Evolutionary conservation across 2,329 filamentous ascomycete species (phyloP), one percentile per base, ranked within the genome.

Genomic region (Colletotrichum incanum): DNA sequence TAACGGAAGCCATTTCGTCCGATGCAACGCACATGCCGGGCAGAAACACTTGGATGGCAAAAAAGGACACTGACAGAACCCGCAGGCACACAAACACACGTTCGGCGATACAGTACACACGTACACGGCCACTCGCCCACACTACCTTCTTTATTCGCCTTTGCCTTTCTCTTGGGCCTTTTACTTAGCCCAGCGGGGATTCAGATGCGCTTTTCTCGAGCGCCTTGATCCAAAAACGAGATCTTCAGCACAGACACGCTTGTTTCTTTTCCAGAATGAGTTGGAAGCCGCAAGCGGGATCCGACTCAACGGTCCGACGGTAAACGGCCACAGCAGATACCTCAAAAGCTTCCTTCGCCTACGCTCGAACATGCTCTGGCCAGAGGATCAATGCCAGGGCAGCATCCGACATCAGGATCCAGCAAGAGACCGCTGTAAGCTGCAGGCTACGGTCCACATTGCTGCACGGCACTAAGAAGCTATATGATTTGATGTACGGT

Each of bases 261-360:
- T 55, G 52, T n/a, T 56, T 5, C 39, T 67, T 49, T 72, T 72
- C 70, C 65, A 72, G 70, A 72, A 72, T 41, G 28, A 49, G 45
- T 52, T 70, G 59, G 59, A 69, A 72, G 43, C 47, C 37, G 34
- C 37, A 68, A 31, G 65, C 50, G 59, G 45, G 47, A 55, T 68
- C 59, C 52, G 31, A 60, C 6, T 60, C 59, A 23, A 55, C 47
- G 65, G 65, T 65, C 70, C 60, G 59, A 69, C 60, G 47, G 60
- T 31, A 55, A 68, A 49, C 50, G 58, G 58, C 58, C 65, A 55
- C 54, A 47, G 37, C 23, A 54, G 37, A 55, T 31, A 14, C 11
- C 43, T n/a, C 45, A 20, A 64, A 64, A 64, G 23, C 31, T 43
- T 41, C 18, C 37, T 14, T 28, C 60, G 16, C 14, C 3, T 6